These are phyloP conservation scores for Psilocybe sp. DNA, from an alignment of 768 basidiomycete genomes.

Conservation along the genomic window DNA sequence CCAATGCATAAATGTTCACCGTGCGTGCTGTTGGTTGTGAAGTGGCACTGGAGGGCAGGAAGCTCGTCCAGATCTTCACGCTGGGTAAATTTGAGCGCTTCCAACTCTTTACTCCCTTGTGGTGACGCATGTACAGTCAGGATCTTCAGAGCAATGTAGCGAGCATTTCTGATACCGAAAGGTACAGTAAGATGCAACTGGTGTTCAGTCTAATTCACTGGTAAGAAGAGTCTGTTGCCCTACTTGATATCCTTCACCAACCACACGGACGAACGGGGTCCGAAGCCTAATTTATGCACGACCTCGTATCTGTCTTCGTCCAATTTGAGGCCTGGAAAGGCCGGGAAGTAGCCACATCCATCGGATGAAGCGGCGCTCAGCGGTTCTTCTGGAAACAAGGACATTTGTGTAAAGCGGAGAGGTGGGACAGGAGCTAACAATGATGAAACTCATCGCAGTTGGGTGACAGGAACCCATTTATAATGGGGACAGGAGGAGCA, in stretches of 20 bases:
- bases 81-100: not conserved
- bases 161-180: not conserved
- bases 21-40: constrained; percentile 10
- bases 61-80: not conserved
- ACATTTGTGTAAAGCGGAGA: constrained; percentile 5
- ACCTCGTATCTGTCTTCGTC: constrained; percentile 8
- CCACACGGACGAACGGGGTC: constrained; percentile 15
- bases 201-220: not conserved
- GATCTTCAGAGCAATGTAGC: constrained; percentile 7
- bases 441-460: too few species aligned
- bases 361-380: constrained; percentile 7
- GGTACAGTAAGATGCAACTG: not conserved
- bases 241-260: constrained; percentile 5
- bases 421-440: too few species aligned
- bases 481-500: not conserved
- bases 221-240: not conserved
- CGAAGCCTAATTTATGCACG: constrained; percentile 13
- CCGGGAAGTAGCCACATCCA: constrained; percentile 17
- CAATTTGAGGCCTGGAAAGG: constrained; percentile 12
- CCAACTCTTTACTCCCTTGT: not conserved
- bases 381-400: constrained; percentile 17
- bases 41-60: constrained; percentile 4
- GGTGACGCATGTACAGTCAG: constrained; percentile 9
- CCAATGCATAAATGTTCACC: constrained; percentile 13
- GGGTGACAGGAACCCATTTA: too few species aligned